Evolutionary conservation across 192 early-diverging fungal species (phyloP).

Genomic region (Umbelopsis sp.): DNA sequence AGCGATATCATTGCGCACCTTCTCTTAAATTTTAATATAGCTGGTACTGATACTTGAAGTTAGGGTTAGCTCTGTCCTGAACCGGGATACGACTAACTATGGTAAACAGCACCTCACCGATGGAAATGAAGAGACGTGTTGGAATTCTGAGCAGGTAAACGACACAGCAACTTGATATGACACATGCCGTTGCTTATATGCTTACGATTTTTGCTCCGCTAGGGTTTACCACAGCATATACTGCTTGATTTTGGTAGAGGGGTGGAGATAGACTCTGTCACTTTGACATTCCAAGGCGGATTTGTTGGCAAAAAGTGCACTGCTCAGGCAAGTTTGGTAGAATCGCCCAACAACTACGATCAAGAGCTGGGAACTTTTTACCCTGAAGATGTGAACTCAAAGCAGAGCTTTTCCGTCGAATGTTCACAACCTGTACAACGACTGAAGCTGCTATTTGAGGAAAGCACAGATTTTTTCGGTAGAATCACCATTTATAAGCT

Average conservation of each 20-base stretch:
- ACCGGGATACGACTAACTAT: constrained; percentile 72
- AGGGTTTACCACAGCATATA: constrained; percentile 79
- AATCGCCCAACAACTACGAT: constrained; percentile 37
- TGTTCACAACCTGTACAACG: constrained; percentile 27
- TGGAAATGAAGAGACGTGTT: constrained; percentile 83
- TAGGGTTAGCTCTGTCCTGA: constrained; percentile 89
- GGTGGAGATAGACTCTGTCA: constrained; percentile 44
- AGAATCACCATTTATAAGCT: constrained; percentile 79
- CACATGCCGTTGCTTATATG: not conserved
- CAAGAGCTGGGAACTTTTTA: constrained; percentile 58
- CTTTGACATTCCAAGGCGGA: constrained; percentile 85
- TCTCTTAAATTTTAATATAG: not conserved
- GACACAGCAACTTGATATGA: not conserved
- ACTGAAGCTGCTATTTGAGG: constrained; percentile 71
- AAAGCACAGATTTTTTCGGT: constrained; percentile 87
- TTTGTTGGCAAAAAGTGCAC: constrained; percentile 78
- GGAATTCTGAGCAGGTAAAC: constrained; percentile 87
- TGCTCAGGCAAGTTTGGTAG: constrained; percentile 48
- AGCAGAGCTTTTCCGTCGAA: constrained; percentile 50
- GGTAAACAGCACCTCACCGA: constrained; percentile 88
- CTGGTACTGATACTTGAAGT: not conserved
- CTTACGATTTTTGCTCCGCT: not conserved
- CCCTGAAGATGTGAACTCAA: constrained; percentile 73
- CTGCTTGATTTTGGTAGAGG: constrained; percentile 64
- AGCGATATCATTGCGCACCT: not conserved